Percentiles rank a stretch among this genome's conserved stretches.
phyloP scores from a whole-genome alignment of 2,329 filamentous ascomycete genomes.

The Hypoxylon sp. region DNA sequence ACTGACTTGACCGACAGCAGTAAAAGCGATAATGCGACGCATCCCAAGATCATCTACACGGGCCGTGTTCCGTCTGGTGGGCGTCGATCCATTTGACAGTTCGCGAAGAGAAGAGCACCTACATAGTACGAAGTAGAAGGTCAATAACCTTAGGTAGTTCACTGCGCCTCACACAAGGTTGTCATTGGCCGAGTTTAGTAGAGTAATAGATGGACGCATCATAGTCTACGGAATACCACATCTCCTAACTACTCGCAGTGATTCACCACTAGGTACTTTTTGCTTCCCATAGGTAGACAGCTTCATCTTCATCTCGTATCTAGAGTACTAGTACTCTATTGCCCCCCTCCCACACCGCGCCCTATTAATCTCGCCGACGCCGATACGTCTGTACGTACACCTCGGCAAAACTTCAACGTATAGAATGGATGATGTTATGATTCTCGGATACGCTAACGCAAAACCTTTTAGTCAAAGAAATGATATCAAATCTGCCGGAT shows the following conservation, averaged over 20 bases:
- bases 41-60: constrained; percentile 11
- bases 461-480: constrained; percentile 4
- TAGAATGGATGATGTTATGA: neutral
- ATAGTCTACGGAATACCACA: too few relatives aligned
- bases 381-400: too few relatives aligned
- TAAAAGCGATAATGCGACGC: constrained; percentile 5
- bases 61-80: constrained; percentile 28
- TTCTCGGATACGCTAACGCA: neutral
- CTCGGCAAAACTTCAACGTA: too few relatives aligned
- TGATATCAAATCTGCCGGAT: constrained; percentile 6
- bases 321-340: neutral
- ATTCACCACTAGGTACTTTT: neutral
- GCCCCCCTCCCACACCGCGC: too few relatives aligned
- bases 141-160: neutral
- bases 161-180: neutral
- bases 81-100: neutral
- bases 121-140: neutral
- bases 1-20: neutral
- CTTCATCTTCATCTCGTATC: neutral
- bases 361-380: too few relatives aligned
- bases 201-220: neutral
- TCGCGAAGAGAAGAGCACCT: constrained; percentile 1
- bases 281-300: neutral
- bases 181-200: neutral
- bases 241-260: too few relatives aligned